A percentile compares a stretch with the other conserved stretches of the same genome.
Conservation (phyloP, 345 rosid species). For the Aquilaria yunnanensis region DNA sequence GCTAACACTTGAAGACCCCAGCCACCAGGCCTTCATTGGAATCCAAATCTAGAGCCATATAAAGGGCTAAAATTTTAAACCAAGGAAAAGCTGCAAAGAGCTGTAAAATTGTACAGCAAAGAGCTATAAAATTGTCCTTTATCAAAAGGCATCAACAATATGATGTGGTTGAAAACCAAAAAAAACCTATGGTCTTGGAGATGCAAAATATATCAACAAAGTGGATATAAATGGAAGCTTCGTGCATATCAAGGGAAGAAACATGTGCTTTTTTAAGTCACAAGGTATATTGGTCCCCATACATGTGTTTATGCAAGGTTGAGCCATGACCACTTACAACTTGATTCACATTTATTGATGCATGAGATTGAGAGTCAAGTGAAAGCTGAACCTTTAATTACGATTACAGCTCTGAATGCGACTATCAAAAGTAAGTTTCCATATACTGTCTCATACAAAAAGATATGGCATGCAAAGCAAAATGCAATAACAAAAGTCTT, state of each 20-base stretch:
- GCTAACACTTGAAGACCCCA: not conserved
- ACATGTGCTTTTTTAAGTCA: not conserved
- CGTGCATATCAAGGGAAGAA: not conserved
- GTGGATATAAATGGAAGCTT: not conserved
- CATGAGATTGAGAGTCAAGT: constrained; percentile 2
- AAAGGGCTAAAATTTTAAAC: not conserved
- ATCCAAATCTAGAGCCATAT: not conserved
- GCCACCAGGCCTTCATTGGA: not conserved
- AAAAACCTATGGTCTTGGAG: not conserved
- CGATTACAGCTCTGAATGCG: too few species aligned
- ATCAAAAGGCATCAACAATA: not conserved
- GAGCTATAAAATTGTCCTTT: not conserved
- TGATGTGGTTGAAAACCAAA: not conserved
- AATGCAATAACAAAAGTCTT: not conserved
- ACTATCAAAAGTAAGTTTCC: too few species aligned
- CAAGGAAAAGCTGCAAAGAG: too few species aligned
- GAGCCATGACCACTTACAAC: not conserved
- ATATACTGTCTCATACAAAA: not conserved
- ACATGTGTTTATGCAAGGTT: not conserved
- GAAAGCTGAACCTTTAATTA: not conserved
- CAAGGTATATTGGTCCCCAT: not conserved
- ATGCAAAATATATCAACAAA: not conserved
- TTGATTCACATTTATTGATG: not conserved
- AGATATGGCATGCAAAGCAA: not conserved
- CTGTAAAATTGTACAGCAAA: not conserved